Evolutionary conservation across 2,329 filamentous ascomycete species (phyloP), one percentile per base, ranked within the genome.

Genomic region (Pseudocercospora ulei): DNA sequence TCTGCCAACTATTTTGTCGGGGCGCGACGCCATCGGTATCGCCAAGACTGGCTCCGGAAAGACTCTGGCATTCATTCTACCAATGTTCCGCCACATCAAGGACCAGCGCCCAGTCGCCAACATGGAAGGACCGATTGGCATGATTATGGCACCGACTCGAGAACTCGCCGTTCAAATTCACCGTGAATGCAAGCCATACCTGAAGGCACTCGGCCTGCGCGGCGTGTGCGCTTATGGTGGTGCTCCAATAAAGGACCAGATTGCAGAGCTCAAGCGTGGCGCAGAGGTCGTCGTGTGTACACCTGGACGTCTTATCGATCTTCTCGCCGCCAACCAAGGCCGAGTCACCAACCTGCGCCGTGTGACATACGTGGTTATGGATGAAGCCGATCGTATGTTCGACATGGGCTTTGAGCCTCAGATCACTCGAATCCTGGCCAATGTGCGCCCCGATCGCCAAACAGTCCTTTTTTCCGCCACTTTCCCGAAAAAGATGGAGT

Each of bases 361-460:
- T 47, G 84, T 94, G 7, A 90, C 85, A 0, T 98, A 96, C 59
- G 78, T 95, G 14, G 90, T 98, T 7, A 74, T 98, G 24, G 90
- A 98, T 58, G 90, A 98, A 65, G 90, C 90, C 31, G 90, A 98
- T 63, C 81, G 90, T 46, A 96, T 98, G 90, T 95, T 96, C 42
- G 90, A 98, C 61, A 96, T 98, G 90, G 90, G 90, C 8, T 98
- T 98, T 57, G 88, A 94, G 63, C 88, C 90, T 2, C 90, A 98
- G 61, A 87, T 98, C 38, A 90, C 90, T 76, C 95, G 93, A 62
- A 90, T 98, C 42, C 78, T 96, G 58, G 77, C 78, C 50, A 94
- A 90, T 55, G 82, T 94, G 59, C 80, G 90, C 31, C 87, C 90
- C 0, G 83, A 95, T 59, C 79, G 83, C 35, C 90, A 98, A 59